A percentile compares a stretch with the other conserved stretches of the same genome.
Evolutionary conservation across 139 green algal species (phyloP).

Genomic region (Chlorella sp.): DNA sequence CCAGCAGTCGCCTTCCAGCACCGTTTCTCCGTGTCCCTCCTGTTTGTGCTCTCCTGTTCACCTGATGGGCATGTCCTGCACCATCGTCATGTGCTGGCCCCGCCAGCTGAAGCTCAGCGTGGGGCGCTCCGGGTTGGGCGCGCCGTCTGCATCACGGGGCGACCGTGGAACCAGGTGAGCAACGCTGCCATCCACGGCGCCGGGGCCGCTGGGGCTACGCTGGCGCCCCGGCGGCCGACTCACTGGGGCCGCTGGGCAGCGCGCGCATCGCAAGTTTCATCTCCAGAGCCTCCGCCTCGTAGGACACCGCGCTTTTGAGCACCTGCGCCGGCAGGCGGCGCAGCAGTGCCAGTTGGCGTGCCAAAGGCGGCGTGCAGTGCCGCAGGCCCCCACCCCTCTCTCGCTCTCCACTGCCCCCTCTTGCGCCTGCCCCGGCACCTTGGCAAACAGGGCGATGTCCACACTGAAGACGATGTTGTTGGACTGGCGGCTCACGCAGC

Average conservation of each 20-base stretch:
- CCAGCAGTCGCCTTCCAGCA: no score
- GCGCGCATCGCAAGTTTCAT: conserved; percentile 41
- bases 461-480: conserved; percentile 76
- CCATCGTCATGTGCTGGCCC: conserved; percentile 48
- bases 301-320: conserved; percentile 40
- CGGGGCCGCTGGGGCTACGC: no score
- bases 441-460: conserved; percentile 72
- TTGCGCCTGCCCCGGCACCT: conserved; percentile 53
- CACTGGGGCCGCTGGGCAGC: conserved; percentile 14
- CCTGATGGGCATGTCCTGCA: conserved; percentile 75
- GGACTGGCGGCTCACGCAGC: conserved; percentile 54
- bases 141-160: background rate
- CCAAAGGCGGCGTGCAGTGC: no score
- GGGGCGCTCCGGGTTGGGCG: conserved; percentile 27
- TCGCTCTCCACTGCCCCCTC: background rate
- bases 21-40: no score
- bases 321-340: conserved; percentile 68
- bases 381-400: no score
- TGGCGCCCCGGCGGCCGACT: no score
- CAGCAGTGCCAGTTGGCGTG: background rate
- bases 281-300: conserved; percentile 35
- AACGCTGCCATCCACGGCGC: no score
- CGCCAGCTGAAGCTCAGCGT: conserved; percentile 67
- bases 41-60: no score
- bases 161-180: no score